Base-by-base conservation (phyloP, 1,284 basidiomycete species). In the Marasmius fiardii region DNA sequence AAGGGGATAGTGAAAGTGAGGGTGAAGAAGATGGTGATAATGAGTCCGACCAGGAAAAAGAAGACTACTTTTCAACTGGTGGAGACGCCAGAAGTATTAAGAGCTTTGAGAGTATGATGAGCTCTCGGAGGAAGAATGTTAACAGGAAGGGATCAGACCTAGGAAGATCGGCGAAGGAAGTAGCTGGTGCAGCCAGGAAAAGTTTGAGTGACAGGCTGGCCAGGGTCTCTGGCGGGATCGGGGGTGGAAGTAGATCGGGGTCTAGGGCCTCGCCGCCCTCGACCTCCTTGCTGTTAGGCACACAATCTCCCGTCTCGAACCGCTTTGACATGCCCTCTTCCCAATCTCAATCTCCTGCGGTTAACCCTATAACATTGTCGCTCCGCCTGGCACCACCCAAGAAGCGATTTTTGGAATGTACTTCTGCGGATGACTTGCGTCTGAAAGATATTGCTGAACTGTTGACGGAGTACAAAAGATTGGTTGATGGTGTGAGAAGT, bases 41-140 rank as follows among this genome's bases (percentile, higher is more conserved):
- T 4, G 71, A 68, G 8, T 65, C 62, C 2, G 74, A 70, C 8
- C 66, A 66, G 1, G 69, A 69, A 0, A 71, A 72, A 26, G 61
- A 71, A 8, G 69, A 73, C 11, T 67, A 73, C 11, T 71, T 71
- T 3, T 72, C 70, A 23, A 71, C 66, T 21, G 72, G 68, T 10
- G 79, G 77, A 52, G 83, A 88, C 66, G 65, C 81, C 45, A 78
- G 84, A 70, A 91, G 88, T 63, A 91, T 92, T 54, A 75, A 80
- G 61, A 92, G 88, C 66, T 92, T 93, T 63, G 88, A 89, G 71
- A 91, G 82, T 62, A 91, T 92, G 88, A 76, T 91, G 78, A 85
- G 77, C 64, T 69, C 72, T 18, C 71, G 74, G 53, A 75, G 74
- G 56, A 67, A 69, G 57, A 65, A 74, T 65, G 61, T 69, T 60